Base-by-base conservation (phyloP, 2,329 filamentous ascomycete genomes). In the Pseudocercospora fijiensis region DNA sequence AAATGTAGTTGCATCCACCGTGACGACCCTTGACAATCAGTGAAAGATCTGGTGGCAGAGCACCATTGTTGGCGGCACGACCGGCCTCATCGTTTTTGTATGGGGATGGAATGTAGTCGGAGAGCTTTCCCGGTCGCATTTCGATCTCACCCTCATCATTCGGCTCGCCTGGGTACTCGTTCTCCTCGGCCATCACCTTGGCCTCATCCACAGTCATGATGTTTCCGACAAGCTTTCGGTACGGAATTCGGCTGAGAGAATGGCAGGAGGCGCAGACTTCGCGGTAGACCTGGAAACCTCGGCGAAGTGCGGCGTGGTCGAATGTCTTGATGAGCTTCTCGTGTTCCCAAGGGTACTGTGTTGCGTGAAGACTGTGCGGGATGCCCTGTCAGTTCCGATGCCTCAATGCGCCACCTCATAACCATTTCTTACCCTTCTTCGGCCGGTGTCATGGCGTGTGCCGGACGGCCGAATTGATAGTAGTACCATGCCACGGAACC, bases 1-100 rank as follows among this genome's bases (percentile, higher is more conserved):
- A 99, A 83, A 99, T 92, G 86, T 99, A 99, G 84, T 99, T 85
- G 86, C 92, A 96, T 79, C 95, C 95, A 77, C 94, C 95, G 85
- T 99, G 95, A 75, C 95, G 90, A 74, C 87, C 95, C 88, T 99
- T 99, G 84, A 96, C 86, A 73, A 99, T 98, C 84, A 99, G 85
- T 78, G 90, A 94, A 82, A 99, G 89, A 89, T 99, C 95, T 66
- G 95, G 95, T 71, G 95, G 95, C 62, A 98, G 87, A 76, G 95
- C 95, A 86, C 95, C 95, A 79, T 96, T 96, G 87, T 99, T 99
- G 83, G 93, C 92, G 77, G 93, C 93, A 78, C 95, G 93, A 69
- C 94, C 94, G 72, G 95, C 94, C 84, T 99, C 94, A 77, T 99
- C 95, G 84, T 99, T 99, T 85, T 96, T 95, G 89, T 99, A 99